Base-by-base conservation (phyloP, 805 yeast genomes). In the Cyberlindnera meyerae region DNA sequence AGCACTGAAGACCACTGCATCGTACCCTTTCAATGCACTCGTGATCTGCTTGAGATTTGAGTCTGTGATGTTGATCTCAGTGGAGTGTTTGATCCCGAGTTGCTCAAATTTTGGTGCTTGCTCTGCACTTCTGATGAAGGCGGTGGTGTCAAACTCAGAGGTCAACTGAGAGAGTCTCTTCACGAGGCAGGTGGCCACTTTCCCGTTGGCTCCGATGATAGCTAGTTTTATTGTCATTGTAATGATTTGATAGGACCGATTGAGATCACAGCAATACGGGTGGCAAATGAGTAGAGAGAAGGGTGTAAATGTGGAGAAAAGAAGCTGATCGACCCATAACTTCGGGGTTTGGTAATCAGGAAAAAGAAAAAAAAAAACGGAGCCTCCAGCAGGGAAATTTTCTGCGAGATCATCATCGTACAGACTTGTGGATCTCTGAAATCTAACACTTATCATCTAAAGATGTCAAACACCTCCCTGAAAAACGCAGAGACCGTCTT, bases 191-290 rank as follows among this genome's bases (percentile, higher is more conserved):
- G 71, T 66, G 27, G 78, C 85, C n/a, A 78, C 67, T 40, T 69
- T 70, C 24, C 84, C 84, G 52, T 75, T 75, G 15, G 82, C 80
- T 27, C 85, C 85, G 36, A 78, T 57, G 15, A 78, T 57, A 27
- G 70, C 71, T 6, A 71, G 62, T 50, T 57, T 66, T 18, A 49
- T 35, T 6, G 34, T 37, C 47, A 40, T 48, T 37, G 8, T 33
- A 4, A 4, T 21, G 8, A 13, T 14, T 30, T 20, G 22, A 8
- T n/a, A n/a, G n/a, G n/a, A n/a, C n/a, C n/a, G n/a, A n/a, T n/a
- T n/a, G n/a, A n/a, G n/a, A n/a, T n/a, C n/a, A n/a, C n/a, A n/a
- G n/a, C n/a, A n/a, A n/a, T n/a, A n/a, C n/a, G n/a, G n/a, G n/a
- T n/a, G n/a, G n/a, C n/a, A n/a, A n/a, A n/a, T n/a, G n/a, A n/a